Evolutionary conservation across 2,329 filamentous ascomycete genomes (phyloP).

Genomic region (Aspergillus fumigatus): DNA sequence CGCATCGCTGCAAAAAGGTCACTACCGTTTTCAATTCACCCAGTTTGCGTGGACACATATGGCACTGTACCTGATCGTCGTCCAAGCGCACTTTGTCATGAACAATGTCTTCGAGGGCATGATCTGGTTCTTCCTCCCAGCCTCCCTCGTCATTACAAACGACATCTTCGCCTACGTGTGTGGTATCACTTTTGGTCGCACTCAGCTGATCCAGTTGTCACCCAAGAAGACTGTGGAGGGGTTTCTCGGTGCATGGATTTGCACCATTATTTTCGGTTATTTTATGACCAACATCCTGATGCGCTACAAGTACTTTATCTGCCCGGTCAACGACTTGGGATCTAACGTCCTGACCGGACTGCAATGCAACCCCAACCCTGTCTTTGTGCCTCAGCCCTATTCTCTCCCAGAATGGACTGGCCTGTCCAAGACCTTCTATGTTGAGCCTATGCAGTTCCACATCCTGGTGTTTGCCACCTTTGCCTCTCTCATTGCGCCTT

Average conservation of each 20-base stretch:
- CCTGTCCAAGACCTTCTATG: slow-evolving; percentile 64
- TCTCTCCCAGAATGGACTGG: slow-evolving; percentile 69
- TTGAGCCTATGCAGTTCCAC: slow-evolving; percentile 90
- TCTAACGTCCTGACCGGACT: slow-evolving; percentile 90
- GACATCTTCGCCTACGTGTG: slow-evolving; percentile 98
- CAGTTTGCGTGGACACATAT: slow-evolving; percentile 99
- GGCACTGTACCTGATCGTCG: slow-evolving; percentile 95
- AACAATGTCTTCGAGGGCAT: slow-evolving; percentile 99
- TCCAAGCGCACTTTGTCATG: slow-evolving; percentile 98
- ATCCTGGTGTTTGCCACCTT: slow-evolving; percentile 87
- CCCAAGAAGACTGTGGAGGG: slow-evolving; percentile 99
- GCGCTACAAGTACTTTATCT: slow-evolving; percentile 95
- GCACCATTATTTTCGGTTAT: slow-evolving; percentile 83
- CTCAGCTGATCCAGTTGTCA: slow-evolving; percentile 94
- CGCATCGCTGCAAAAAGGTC: slow-evolving; percentile 84
- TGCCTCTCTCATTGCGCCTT: slow-evolving; percentile 92
- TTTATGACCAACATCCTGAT: slow-evolving; percentile 77
- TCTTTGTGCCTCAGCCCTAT: slow-evolving; percentile 76
- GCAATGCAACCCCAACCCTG: slow-evolving; percentile 84
- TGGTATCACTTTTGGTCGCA: slow-evolving; percentile 93
- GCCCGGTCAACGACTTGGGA: slow-evolving; percentile 92
- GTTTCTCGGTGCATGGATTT: slow-evolving; percentile 92
- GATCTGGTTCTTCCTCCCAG: slow-evolving; percentile 99
- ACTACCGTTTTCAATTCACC: slow-evolving; percentile 98
- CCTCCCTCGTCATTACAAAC: slow-evolving; percentile 92